phyloP scores from a whole-genome alignment of 805 yeast species.

The Tetrapisispora nanseiensis region DNA sequence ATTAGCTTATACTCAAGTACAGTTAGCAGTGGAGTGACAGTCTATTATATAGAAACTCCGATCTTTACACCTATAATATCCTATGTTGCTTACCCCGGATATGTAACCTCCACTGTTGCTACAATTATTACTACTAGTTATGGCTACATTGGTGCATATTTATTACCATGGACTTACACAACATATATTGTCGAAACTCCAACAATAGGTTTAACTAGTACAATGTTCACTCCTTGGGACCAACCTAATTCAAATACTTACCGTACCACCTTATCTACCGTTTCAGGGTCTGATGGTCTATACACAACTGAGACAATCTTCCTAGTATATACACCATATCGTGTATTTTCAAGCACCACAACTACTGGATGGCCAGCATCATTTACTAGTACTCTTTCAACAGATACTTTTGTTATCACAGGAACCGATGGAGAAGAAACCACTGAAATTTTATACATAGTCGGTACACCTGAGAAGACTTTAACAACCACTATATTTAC shows the following conservation, averaged over 20 bases:
- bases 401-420: slow-evolving; percentile 1
- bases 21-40: neutral
- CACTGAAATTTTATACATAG: neutral
- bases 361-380: neutral
- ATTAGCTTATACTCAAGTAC: neutral
- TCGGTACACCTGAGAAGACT: neutral
- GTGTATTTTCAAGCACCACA: neutral
- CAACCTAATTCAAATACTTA: neutral
- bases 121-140: neutral
- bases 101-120: neutral
- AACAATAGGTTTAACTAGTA: neutral
- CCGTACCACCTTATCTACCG: neutral
- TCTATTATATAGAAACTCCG: neutral
- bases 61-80: neutral
- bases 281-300: slow-evolving; percentile 5
- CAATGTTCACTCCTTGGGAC: neutral
- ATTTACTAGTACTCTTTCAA: slow-evolving; percentile 1
- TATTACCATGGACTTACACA: neutral
- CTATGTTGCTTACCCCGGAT: slow-evolving; percentile 1
- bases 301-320: slow-evolving; percentile 2
- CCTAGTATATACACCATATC: slow-evolving; percentile 5
- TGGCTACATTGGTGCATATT: neutral
- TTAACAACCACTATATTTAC: neutral
- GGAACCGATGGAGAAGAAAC: slow-evolving; percentile 2
- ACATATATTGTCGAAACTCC: slow-evolving; percentile 1